phyloP scores from a whole-genome alignment of 192 early-diverging fungal species.

The Coemansia sp. region DNA sequence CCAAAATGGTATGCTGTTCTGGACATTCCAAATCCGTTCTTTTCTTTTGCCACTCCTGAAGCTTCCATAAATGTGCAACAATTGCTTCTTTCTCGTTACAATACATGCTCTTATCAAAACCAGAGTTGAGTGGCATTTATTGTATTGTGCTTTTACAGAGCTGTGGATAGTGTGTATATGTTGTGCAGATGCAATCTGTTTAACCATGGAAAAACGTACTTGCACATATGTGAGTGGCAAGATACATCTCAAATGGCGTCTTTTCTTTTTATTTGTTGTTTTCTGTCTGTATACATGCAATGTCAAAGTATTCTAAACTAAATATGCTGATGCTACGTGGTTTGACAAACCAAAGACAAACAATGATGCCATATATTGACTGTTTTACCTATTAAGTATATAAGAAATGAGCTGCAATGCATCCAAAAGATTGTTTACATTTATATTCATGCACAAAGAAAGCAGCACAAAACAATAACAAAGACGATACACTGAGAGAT shows the following conservation, averaged over 20 bases:
- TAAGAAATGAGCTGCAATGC: not conserved
- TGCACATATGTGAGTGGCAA: not conserved
- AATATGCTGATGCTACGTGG: not conserved
- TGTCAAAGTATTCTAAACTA: not conserved
- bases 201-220: too few relatives aligned
- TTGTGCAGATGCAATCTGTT: too few relatives aligned
- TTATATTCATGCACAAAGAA: not conserved
- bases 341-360: not conserved
- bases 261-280: not conserved
- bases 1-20: not conserved
- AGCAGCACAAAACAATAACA: not conserved
- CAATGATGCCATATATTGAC: not conserved
- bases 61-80: too few relatives aligned
- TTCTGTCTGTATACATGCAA: not conserved
- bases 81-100: too few relatives aligned
- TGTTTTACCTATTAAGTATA: not conserved
- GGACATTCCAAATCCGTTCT: not conserved
- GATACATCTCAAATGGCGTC: not conserved
- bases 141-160: not conserved
- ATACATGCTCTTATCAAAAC: not conserved
- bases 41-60: too few relatives aligned
- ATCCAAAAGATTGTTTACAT: constrained; percentile 8
- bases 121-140: not conserved
- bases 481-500: too few relatives aligned
- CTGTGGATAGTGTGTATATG: not conserved